Evolutionary conservation across 768 basidiomycete species (phyloP).

Genomic region (Candolleomyces aberdarensis): DNA sequence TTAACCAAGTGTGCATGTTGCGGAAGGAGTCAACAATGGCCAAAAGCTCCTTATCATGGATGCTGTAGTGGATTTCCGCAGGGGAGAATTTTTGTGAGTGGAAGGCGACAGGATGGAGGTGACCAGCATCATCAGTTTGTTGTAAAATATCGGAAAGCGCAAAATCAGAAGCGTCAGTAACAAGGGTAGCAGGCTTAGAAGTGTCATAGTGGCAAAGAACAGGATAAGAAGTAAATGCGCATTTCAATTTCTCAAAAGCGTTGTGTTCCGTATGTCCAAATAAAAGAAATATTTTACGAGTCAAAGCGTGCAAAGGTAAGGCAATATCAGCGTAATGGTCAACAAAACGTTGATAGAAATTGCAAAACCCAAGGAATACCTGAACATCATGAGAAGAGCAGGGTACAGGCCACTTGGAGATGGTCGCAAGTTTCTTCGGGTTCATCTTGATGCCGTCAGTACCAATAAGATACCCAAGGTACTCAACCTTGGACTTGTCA

Average conservation of each 20-base stretch:
- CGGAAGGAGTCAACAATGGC: not conserved
- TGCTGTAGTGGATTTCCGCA: slow-evolving; percentile 2
- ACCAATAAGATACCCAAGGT: slow-evolving; percentile 3
- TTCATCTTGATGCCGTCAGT: slow-evolving; percentile 3
- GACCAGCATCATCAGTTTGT: not conserved
- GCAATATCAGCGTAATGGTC: not conserved
- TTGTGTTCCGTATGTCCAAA: slow-evolving; percentile 20
- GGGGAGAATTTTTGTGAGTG: not conserved
- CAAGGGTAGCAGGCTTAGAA: slow-evolving; percentile 19
- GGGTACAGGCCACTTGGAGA: slow-evolving; percentile 3
- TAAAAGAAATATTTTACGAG: slow-evolving; percentile 11
- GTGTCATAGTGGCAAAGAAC: slow-evolving; percentile 19
- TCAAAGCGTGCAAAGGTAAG: not conserved
- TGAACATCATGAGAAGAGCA: slow-evolving; percentile 23
- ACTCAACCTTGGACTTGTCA: slow-evolving; percentile 1
- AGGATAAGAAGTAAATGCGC: slow-evolving; percentile 18
- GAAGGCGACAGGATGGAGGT: not conserved
- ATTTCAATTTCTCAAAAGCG: not conserved
- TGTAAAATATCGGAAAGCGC: slow-evolving; percentile 28
- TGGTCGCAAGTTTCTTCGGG: slow-evolving; percentile 1
- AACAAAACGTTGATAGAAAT: slow-evolving; percentile 9
- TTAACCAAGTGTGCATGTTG: slow-evolving; percentile 30
- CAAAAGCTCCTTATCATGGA: slow-evolving; percentile 5
- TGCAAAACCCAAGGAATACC: slow-evolving; percentile 15
- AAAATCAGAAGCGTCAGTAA: slow-evolving; percentile 28